Conservation (phyloP, 257 asterid genomes). For the Rehmannia glutinosa region DNA sequence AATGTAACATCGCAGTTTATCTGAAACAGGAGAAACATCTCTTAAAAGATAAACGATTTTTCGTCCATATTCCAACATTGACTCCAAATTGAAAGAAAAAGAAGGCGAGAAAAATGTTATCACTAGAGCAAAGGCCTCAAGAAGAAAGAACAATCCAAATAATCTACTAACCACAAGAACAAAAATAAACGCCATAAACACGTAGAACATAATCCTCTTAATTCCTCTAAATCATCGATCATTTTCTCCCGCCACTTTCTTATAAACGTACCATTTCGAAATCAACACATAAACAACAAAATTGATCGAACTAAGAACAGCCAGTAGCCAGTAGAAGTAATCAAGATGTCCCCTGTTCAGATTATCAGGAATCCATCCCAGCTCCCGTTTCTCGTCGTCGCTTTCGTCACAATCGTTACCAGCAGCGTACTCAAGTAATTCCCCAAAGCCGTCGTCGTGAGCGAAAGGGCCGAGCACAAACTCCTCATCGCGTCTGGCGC, state of each 20-base stretch:
- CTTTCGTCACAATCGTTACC: slow-evolving; percentile 47
- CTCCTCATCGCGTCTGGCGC: slow-evolving; percentile 94
- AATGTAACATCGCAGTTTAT: no score
- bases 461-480: slow-evolving; percentile 66
- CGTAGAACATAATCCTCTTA: background rate
- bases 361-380: slow-evolving; percentile 83
- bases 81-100: background rate
- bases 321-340: slow-evolving; percentile 69
- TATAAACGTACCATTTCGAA: slow-evolving; percentile 63
- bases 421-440: slow-evolving; percentile 58
- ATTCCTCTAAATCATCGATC: background rate
- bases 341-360: slow-evolving; percentile 81
- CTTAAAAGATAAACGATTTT: no score
- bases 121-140: no score
- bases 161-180: no score
- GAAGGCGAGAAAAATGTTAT: background rate
- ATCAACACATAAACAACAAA: slow-evolving; percentile 47
- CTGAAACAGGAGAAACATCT: no score
- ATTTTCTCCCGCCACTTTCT: slow-evolving; percentile 39
- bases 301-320: slow-evolving; percentile 54
- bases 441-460: slow-evolving; percentile 67
- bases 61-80: no score
- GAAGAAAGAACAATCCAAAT: background rate
- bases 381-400: slow-evolving; percentile 44
- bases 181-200: background rate